Conservation (phyloP, 2,329 filamentous ascomycete species). For the Plenodomus lindquistii region DNA sequence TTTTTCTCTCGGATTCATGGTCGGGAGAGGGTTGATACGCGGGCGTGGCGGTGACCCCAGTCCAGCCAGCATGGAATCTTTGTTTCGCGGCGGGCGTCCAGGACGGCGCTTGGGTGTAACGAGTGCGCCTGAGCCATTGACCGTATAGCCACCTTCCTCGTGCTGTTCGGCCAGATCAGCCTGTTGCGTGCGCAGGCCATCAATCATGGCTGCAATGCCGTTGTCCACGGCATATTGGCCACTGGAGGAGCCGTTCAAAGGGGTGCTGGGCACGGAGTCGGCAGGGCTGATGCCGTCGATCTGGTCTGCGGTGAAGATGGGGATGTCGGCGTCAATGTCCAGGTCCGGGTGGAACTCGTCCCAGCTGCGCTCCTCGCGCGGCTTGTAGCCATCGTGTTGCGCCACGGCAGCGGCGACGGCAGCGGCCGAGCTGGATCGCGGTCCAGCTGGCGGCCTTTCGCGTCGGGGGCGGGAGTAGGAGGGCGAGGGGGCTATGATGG, state of each 20-base stretch:
- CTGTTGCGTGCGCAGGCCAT: slow-evolving; percentile 41
- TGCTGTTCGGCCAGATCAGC: slow-evolving; percentile 22
- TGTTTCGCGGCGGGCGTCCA: slow-evolving; percentile 67
- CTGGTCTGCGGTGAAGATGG: slow-evolving; percentile 79
- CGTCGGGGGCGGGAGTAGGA: slow-evolving; percentile 48
- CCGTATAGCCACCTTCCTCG: slow-evolving; percentile 13
- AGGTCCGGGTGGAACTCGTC: slow-evolving; percentile 97
- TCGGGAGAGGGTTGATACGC: slow-evolving; percentile 74
- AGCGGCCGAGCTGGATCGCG: slow-evolving; percentile 82
- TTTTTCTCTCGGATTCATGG: slow-evolving; percentile 78
- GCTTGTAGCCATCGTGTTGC: slow-evolving; percentile 95
- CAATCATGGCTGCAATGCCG: slow-evolving; percentile 39
- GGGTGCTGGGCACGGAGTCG: slow-evolving; percentile 54
- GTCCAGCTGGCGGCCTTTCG: slow-evolving; percentile 53
- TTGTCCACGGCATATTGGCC: slow-evolving; percentile 40
- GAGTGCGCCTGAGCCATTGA: slow-evolving; percentile 23
- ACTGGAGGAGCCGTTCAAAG: slow-evolving; percentile 31
- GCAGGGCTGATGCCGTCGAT: slow-evolving; percentile 70
- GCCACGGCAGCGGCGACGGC: slow-evolving; percentile 85
- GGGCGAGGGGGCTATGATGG: slow-evolving; percentile 51
- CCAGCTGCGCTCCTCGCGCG: slow-evolving; percentile 93
- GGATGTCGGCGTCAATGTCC: slow-evolving; percentile 81
- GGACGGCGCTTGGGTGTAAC: slow-evolving; percentile 60
- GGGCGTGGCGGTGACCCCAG: slow-evolving; percentile 63
- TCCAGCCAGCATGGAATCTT: slow-evolving; percentile 63